Percentiles rank a stretch among this genome's conserved stretches.
phyloP scores from a whole-genome alignment of 192 early-diverging fungal genomes.

The Backusella australiensis region DNA sequence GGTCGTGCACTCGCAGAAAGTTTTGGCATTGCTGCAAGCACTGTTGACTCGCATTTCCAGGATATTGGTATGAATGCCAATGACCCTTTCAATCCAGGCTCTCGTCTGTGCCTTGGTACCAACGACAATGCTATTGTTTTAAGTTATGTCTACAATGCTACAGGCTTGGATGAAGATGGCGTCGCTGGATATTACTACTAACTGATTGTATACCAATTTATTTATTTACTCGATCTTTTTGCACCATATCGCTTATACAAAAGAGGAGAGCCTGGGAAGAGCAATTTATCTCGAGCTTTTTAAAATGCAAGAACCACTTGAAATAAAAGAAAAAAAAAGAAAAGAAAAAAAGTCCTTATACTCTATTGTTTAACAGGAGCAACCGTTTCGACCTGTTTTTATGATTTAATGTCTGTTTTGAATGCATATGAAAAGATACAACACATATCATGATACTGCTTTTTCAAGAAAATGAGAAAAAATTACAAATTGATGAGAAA shows the following conservation, averaged over 20 bases:
- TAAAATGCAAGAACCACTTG: background rate
- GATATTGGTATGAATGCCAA: constrained; percentile 5
- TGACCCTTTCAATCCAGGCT: constrained; percentile 17
- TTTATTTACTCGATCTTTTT: background rate
- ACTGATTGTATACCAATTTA: background rate
- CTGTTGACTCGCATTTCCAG: background rate
- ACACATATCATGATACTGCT: too few species aligned
- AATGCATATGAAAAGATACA: too few species aligned
- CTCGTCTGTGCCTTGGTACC: constrained; percentile 7
- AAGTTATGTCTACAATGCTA: constrained; percentile 15
- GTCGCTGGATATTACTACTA: background rate
- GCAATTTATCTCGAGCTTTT: background rate
- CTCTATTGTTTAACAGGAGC: background rate
- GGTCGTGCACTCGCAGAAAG: constrained; percentile 11
- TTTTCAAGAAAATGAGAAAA: too few species aligned
- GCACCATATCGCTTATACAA: background rate
- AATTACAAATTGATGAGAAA: too few species aligned
- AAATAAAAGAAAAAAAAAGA: background rate
- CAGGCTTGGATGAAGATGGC: background rate
- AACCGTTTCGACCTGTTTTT: background rate
- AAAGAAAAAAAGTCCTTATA: too few species aligned
- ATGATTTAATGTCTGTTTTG: background rate
- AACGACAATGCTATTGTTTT: background rate
- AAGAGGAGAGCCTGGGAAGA: background rate
- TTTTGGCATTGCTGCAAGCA: constrained; percentile 9